These are phyloP conservation scores for Mycosarcoma maydis DNA, from an alignment of 1,284 basidiomycete genomes.

Conservation along the genomic window DNA sequence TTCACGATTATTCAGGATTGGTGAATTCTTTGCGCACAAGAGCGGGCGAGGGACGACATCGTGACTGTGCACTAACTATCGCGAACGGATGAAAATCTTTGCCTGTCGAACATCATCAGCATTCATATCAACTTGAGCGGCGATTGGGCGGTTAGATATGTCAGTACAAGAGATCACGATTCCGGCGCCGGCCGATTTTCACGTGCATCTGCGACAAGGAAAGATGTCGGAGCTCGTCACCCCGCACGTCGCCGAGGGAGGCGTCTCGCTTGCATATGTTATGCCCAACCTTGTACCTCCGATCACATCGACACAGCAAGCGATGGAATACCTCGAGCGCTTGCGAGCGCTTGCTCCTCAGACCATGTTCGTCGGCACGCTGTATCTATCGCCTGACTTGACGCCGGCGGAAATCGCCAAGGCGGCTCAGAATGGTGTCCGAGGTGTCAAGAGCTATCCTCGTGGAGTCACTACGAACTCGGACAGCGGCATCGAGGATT, in stretches of 20 bases:
- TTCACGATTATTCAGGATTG: too few species aligned
- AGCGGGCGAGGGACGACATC: slow-evolving; percentile 20
- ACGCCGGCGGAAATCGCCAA: slow-evolving; percentile 90
- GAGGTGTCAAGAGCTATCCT: slow-evolving; percentile 95
- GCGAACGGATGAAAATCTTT: not conserved
- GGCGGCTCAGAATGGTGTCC: slow-evolving; percentile 69
- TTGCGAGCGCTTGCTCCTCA: slow-evolving; percentile 80
- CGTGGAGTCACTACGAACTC: slow-evolving; percentile 98
- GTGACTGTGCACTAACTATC: not conserved
- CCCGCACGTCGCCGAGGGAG: slow-evolving; percentile 88
- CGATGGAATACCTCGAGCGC: slow-evolving; percentile 80
- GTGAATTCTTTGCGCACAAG: too few species aligned
- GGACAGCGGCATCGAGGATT: slow-evolving; percentile 94
- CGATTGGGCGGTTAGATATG: not conserved
- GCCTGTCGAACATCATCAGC: too few species aligned
- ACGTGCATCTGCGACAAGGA: slow-evolving; percentile 95
- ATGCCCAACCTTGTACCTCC: slow-evolving; percentile 98
- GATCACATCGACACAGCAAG: slow-evolving; percentile 83
- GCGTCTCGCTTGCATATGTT: slow-evolving; percentile 91
- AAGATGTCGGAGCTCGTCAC: slow-evolving; percentile 79
- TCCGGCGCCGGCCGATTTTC: slow-evolving; percentile 73
- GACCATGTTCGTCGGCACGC: slow-evolving; percentile 91
- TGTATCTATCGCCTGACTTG: slow-evolving; percentile 90
- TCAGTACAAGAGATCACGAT: slow-evolving; percentile 42
- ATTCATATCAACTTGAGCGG: not conserved